These are phyloP conservation scores for Saccharomyces uvarum DNA, from an alignment of 1,139 yeast species.

Conservation along the genomic window DNA sequence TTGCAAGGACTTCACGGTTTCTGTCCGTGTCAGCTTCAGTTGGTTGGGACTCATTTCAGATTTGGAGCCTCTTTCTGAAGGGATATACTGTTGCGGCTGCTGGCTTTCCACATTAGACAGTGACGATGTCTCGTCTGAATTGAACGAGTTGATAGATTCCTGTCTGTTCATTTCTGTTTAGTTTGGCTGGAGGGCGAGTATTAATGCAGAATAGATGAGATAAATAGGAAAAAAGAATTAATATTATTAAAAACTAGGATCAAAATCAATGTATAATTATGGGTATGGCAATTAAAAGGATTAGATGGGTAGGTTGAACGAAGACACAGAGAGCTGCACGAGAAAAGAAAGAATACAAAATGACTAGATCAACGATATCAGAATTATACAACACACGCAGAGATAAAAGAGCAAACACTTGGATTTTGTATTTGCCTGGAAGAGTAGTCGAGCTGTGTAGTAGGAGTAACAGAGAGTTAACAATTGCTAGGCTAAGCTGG, in stretches of 20 bases:
- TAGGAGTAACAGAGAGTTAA: not conserved
- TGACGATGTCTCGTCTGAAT: slow-evolving; percentile 19
- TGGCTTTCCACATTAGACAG: slow-evolving; percentile 11
- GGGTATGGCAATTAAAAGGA: not conserved
- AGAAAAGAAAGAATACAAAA: not conserved
- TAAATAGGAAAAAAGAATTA: not conserved
- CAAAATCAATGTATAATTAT: not conserved
- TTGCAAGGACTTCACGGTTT: slow-evolving; percentile 59
- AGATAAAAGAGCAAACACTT: not conserved
- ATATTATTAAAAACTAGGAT: not conserved
- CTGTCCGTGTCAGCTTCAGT: slow-evolving; percentile 45
- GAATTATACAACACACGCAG: not conserved
- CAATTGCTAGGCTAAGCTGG: not conserved
- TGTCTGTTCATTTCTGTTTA: slow-evolving; percentile 10
- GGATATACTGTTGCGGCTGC: slow-evolving; percentile 22
- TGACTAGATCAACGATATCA: not conserved
- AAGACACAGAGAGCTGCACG: not conserved
- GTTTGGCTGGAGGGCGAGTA: not conserved
- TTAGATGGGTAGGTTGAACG: not conserved
- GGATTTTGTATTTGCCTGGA: not conserved
- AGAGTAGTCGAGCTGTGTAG: not conserved
- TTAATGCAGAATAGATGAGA: not conserved
- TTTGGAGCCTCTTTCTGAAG: slow-evolving; percentile 7
- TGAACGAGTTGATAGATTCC: slow-evolving; percentile 20
- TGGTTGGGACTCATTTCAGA: slow-evolving; percentile 17